phyloP scores from a whole-genome alignment of 306 rosid species.

The Vigna unguiculata region DNA sequence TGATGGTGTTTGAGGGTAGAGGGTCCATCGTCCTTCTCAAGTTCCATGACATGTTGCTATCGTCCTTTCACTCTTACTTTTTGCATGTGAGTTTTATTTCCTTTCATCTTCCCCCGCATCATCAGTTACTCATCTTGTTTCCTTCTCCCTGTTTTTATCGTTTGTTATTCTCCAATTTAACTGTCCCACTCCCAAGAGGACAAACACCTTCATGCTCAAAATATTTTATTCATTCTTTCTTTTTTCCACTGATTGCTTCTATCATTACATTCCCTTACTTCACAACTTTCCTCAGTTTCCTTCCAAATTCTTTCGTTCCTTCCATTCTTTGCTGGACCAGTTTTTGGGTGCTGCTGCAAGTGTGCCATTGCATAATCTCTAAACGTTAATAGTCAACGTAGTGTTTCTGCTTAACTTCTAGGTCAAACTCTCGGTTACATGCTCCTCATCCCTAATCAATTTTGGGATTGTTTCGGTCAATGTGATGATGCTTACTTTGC shows the following conservation, averaged over 20 bases:
- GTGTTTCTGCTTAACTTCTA: neutral
- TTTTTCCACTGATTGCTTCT: conserved; percentile 36
- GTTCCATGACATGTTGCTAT: conserved; percentile 19
- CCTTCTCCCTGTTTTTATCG: conserved; percentile 10
- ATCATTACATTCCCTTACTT: conserved; percentile 34
- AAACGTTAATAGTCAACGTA: conserved; percentile 19
- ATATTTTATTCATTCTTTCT: conserved; percentile 8
- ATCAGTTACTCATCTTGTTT: conserved; percentile 11
- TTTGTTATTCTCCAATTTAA: conserved; percentile 19
- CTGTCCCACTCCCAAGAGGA: conserved; percentile 1
- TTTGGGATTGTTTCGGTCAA: neutral
- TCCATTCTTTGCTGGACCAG: conserved; percentile 33
- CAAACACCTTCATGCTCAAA: conserved; percentile 1
- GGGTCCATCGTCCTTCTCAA: conserved; percentile 15
- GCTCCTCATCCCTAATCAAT: neutral
- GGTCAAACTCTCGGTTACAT: conserved; percentile 9
- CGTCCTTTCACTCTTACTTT: conserved; percentile 31
- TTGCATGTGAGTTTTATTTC: conserved; percentile 32
- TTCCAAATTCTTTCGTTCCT: conserved; percentile 12
- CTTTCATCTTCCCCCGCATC: conserved; percentile 30
- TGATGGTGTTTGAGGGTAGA: conserved; percentile 9
- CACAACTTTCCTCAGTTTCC: conserved; percentile 17
- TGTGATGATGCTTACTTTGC: neutral
- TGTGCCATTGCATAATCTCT: neutral
- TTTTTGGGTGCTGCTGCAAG: conserved; percentile 19